Base-by-base conservation (phyloP, 1,284 basidiomycete species). In the Sporisorium exsertum region DNA sequence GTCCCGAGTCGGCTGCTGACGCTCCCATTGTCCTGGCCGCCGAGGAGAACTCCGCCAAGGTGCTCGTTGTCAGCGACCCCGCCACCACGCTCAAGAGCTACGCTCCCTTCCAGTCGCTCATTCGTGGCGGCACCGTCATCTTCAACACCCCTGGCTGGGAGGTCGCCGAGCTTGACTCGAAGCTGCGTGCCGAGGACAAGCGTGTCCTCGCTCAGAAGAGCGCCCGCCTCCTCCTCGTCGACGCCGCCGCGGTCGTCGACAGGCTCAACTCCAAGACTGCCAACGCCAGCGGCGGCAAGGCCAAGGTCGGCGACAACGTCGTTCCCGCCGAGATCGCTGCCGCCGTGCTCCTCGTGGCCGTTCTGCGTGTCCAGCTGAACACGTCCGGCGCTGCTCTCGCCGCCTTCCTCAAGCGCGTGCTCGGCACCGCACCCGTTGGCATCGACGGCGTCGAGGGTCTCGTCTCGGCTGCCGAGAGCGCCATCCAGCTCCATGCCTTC, bases 91-190 rank as follows among this genome's bases (percentile, higher is more conserved):
- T 85, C 55, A 80, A 79, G 74, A 67, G 69, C 56, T 78, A 78
- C 69, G 70, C 74, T 32, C 75, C 78, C 47, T 80, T 85, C 64
- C 73, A 73, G 49, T 72, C 80, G 22, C 70, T 85, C 37, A 71
- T 74, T 16, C 64, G 64, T 43, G 78, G 81, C 49, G 84, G 81
- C 24, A 79, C 79, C 29, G 79, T 85, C 40, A 73, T 85, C 47
- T 59, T 85, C 75, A 80, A 83, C 66, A 72, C 76, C 7, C 71
- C 77, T 45, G 80, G 77, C 18, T 83, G 81, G 83, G 78, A 80
- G 42, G 60, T 70, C 16, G 77, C 79, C 35, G 84, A 84, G 68
- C 75, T 85, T 42, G 69, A 74, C 33, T 77, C 73, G 43, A 77
- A 79, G 72, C 79, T 85, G 27, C 72, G 72, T 24, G 78, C 82